Evolutionary conservation across 2,329 filamentous ascomycete species (phyloP), one percentile per base, ranked within the genome.

Genomic region (Fusarium bactridioides): DNA sequence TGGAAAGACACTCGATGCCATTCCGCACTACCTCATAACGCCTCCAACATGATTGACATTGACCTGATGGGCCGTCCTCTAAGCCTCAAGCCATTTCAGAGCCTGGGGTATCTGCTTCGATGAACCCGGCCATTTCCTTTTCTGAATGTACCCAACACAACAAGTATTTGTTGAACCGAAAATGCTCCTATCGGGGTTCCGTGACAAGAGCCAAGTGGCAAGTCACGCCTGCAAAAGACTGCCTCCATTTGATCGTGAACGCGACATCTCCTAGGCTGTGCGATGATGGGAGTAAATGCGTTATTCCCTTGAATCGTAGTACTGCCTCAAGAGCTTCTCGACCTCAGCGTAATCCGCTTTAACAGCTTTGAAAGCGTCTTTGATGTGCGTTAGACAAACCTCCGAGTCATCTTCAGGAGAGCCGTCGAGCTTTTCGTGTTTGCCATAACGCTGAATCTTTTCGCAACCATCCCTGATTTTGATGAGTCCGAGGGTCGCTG

Each of bases 391-490:
- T 40, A 98, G 85, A 77, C 92, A 94, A 54, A 90, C 84, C 6
- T 90, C 84, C 67, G 91, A 86, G 77, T 97, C 90, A 4, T 85
- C 84, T 79, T 94, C 90, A 63, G 86, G 84, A 10, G 86, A 87
- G 45, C 94, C 94, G 47, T 93, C 91, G 67, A 93, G 89, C 76
- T 95, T 94, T 83, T 95, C 94, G 77, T 89, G 87, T 78, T 93
- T 92, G 74, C 95, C 95, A 80, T 91, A 97, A 79, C 97, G 92
- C 83, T 99, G 95, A 78, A 99, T 98, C 86, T 97, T 94, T 84
- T 98, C 95, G 84, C 96, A 99, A 70, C 90, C 92, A 79, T 98
- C 94, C 81, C 94, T 93, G 77, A 99, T 92, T 82, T 97, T 97
- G 78, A 89, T 92, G 61, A 98, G 89, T 50, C 96, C 96, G 60